Conservation (phyloP, 257 asterid species). For the Nicotiana noctiflora region DNA sequence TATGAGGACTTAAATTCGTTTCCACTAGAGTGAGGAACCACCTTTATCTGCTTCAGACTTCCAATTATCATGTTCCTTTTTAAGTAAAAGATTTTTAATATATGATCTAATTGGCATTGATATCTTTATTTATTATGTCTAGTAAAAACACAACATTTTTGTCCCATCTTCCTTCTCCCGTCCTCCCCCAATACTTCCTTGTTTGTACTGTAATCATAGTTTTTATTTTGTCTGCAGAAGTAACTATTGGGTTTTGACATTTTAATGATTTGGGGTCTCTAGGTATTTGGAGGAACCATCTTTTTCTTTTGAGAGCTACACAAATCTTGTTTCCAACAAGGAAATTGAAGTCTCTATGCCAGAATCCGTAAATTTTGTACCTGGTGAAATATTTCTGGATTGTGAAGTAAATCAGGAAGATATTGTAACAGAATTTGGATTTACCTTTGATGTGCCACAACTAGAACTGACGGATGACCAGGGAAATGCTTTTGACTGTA, state of each 20-base stretch:
- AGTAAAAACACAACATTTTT: not conserved
- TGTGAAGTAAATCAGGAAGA: not conserved
- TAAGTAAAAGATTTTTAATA: not conserved
- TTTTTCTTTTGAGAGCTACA: constrained; percentile 7
- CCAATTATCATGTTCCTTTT: not conserved
- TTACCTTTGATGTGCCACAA: constrained; percentile 12
- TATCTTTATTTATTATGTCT: not conserved
- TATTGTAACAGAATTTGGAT: not conserved
- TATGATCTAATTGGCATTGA: not conserved
- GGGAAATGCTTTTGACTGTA: not conserved
- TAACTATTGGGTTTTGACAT: not conserved
- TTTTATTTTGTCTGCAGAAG: not conserved
- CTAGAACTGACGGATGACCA: not conserved
- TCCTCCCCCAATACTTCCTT: no score
- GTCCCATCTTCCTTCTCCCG: not conserved
- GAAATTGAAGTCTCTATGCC: constrained; percentile 1
- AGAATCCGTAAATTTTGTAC: not conserved
- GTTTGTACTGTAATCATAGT: not conserved
- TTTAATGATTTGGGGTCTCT: constrained; percentile 1
- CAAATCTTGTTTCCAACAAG: constrained; percentile 7
- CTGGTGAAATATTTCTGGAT: constrained; percentile 8
- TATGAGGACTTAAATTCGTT: not conserved
- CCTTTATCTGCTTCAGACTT: not conserved
- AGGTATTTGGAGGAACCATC: constrained; percentile 9
- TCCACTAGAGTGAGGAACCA: not conserved